phyloP scores from a whole-genome alignment of 2,329 filamentous ascomycete species.

The Pyrenophora graminea region DNA sequence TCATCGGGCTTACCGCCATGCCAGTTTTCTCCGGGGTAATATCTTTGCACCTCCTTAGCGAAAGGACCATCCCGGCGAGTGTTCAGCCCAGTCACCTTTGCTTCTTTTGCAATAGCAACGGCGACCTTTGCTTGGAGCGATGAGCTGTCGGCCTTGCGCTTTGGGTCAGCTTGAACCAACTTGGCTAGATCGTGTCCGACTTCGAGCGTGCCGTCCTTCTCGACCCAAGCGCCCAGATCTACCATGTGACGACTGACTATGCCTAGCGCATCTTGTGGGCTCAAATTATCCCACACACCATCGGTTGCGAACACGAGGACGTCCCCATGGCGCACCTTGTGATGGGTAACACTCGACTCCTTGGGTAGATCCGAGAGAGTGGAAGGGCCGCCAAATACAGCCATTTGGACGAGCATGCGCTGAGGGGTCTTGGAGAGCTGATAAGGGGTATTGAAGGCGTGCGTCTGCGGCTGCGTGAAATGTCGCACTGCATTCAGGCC shows the following conservation, averaged over 20 bases:
- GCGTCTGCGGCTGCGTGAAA: constrained; percentile 84
- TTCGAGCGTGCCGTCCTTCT: constrained; percentile 51
- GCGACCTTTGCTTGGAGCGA: constrained; percentile 80
- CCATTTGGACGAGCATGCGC: constrained; percentile 75
- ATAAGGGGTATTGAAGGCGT: constrained; percentile 97
- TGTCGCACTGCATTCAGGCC: constrained; percentile 83
- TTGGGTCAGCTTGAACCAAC: constrained; percentile 57
- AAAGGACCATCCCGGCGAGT: constrained; percentile 86
- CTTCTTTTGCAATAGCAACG: constrained; percentile 75
- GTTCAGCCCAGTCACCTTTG: constrained; percentile 83
- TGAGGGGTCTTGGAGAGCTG: constrained; percentile 88
- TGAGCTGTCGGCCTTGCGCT: constrained; percentile 46
- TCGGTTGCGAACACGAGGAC: constrained; percentile 93
- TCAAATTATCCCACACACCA: constrained; percentile 94
- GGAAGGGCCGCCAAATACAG: constrained; percentile 71
- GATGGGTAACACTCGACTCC: constrained; percentile 78
- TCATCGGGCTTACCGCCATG: constrained; percentile 94
- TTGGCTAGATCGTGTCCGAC: constrained; percentile 64
- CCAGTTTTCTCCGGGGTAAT: constrained; percentile 85
- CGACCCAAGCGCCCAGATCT: constrained; percentile 72
- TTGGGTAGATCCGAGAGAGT: constrained; percentile 81
- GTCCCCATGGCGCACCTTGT: constrained; percentile 83
- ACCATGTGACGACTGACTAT: constrained; percentile 80
- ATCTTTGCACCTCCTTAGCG: constrained; percentile 87
- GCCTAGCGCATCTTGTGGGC: constrained; percentile 83